A percentile compares a stretch with the other conserved stretches of the same genome.
Evolutionary conservation across 1,284 basidiomycete species (phyloP).

Genomic region (Puccinia polysora): DNA sequence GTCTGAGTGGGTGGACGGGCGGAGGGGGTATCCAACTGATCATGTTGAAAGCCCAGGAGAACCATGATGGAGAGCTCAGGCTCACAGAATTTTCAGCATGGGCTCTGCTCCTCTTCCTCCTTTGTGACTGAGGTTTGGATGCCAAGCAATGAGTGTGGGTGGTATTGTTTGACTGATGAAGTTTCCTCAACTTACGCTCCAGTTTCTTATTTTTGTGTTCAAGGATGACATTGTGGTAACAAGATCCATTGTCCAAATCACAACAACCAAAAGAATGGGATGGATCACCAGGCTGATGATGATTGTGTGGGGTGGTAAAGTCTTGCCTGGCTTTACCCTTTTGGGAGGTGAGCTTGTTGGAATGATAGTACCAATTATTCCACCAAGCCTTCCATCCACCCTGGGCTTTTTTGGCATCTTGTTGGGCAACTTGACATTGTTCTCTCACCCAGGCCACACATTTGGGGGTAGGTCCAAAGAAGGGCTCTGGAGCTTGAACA

Average conservation of each 20-base stretch:
- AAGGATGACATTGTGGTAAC: constrained; percentile 40
- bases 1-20: too few relatives aligned
- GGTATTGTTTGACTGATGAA: not conserved
- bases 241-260: constrained; percentile 35
- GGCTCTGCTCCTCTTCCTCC: not conserved
- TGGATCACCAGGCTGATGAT: constrained; percentile 4
- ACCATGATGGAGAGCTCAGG: constrained; percentile 3
- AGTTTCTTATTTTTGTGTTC: constrained; percentile 39
- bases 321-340: constrained; percentile 27
- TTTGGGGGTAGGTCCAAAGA: constrained; percentile 36
- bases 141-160: not conserved
- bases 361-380: constrained; percentile 40
- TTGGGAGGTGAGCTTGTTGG: constrained; percentile 8
- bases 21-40: constrained; percentile 17
- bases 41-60: constrained; percentile 18
- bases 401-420: constrained; percentile 33
- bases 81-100: not conserved
- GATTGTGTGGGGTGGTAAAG: not conserved
- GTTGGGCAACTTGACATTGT: constrained; percentile 30
- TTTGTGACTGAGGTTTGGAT: not conserved
- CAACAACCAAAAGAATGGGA: not conserved
- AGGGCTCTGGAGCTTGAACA: constrained; percentile 34
- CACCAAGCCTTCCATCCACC: constrained; percentile 43
- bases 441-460: constrained; percentile 33
- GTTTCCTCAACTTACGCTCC: constrained; percentile 30